Evolutionary conservation across 441 rosid genomes (phyloP).

Genomic region (Pelargonium citronellum): DNA sequence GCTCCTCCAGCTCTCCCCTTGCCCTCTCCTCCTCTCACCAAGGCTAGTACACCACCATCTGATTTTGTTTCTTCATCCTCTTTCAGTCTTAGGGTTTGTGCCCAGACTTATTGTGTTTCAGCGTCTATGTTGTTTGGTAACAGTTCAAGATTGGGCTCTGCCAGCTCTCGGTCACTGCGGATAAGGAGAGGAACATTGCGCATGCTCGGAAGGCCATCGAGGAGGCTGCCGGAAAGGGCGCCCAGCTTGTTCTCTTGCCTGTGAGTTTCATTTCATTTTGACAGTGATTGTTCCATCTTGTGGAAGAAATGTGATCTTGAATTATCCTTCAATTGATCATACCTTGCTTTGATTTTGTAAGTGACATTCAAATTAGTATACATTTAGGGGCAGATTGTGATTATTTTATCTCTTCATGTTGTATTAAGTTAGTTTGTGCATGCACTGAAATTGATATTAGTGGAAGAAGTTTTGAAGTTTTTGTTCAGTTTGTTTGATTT

Average conservation of each 20-base stretch:
- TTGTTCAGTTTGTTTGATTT: neutral
- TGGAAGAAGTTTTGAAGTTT: neutral
- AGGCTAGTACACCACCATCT: conserved; percentile 30
- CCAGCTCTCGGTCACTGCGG: conserved; percentile 65
- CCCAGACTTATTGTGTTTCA: neutral
- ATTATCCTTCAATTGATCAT: neutral
- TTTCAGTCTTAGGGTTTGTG: neutral
- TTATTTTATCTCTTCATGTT: neutral
- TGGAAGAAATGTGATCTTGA: neutral
- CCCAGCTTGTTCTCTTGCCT: conserved; percentile 75
- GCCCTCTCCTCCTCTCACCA: conserved; percentile 62
- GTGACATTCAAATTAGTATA: neutral
- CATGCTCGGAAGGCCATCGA: conserved; percentile 60
- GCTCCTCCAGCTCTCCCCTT: conserved; percentile 73
- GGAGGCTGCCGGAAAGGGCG: conserved; percentile 73
- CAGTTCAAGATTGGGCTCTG: conserved; percentile 83
- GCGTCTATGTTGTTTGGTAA: neutral
- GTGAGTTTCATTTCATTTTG: conserved; percentile 33
- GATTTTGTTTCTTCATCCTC: neutral
- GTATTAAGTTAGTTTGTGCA: neutral
- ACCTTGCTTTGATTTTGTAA: neutral
- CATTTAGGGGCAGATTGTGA: neutral
- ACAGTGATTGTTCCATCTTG: neutral
- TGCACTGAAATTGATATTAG: neutral
- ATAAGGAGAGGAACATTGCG: conserved; percentile 68